Percentiles rank a stretch among this genome's conserved stretches.
These are phyloP conservation scores for Kuraishia floccosa DNA, from an alignment of 805 yeast genomes.

Conservation along the genomic window DNA sequence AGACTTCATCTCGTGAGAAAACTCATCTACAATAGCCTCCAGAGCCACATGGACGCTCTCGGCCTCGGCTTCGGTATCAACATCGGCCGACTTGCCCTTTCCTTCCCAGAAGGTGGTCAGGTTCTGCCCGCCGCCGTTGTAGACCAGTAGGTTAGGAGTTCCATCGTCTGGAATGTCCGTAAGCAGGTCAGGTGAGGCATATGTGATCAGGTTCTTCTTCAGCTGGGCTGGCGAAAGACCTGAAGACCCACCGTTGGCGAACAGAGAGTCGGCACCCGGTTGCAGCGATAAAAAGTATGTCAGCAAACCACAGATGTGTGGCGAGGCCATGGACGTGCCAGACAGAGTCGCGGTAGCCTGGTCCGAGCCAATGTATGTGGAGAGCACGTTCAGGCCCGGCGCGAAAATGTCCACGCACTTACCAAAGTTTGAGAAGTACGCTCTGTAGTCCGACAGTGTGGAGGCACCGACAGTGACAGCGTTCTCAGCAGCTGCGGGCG, in stretches of 20 bases:
- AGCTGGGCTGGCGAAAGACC: conserved; percentile 66
- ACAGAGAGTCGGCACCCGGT: conserved; percentile 62
- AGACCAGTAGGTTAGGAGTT: conserved; percentile 69
- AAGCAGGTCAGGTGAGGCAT: conserved; percentile 49
- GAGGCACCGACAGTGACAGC: conserved; percentile 96
- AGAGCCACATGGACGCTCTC: conserved; percentile 1
- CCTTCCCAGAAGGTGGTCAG: conserved; percentile 50
- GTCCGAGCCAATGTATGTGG: conserved; percentile 72
- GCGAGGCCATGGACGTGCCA: conserved; percentile 98
- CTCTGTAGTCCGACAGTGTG: conserved; percentile 79
- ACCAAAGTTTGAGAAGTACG: conserved; percentile 93
- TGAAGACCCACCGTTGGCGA: conserved; percentile 26
- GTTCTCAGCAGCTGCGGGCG: conserved; percentile 80
- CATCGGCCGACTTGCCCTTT: too few species aligned
- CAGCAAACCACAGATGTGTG: conserved; percentile 88
- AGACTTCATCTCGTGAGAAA: conserved; percentile 1
- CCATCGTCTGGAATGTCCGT: conserved; percentile 39
- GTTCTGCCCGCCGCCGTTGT: conserved; percentile 75
- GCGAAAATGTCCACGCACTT: conserved; percentile 94
- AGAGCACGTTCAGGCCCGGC: conserved; percentile 84
- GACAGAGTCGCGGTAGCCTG: conserved; percentile 73
- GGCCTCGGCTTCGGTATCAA: too few species aligned
- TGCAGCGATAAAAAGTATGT: conserved; percentile 82
- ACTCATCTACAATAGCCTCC: conserved; percentile 2
- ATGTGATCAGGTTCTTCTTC: conserved; percentile 65